Base-by-base conservation (phyloP, 805 yeast genomes). In the Saccharomycopsis sp. region DNA sequence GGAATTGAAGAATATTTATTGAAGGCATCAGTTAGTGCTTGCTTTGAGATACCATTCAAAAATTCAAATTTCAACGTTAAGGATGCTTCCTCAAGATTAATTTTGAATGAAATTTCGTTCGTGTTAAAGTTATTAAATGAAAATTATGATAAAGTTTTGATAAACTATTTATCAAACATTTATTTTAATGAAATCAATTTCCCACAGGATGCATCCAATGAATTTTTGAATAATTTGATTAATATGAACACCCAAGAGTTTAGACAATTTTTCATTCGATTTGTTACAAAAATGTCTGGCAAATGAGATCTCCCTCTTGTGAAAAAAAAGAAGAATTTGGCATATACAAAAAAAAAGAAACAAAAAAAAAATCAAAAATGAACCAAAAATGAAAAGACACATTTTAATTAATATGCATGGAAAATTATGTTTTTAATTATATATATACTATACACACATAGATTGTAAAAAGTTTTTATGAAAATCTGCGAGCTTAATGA, bases 31-130 rank as follows among this genome's bases (percentile, higher is more conserved):
- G 72, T 88, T 3, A 73, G 81, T 40, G 64, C 85, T 44, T 70
- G 81, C 28, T 84, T 87, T 66, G 89, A 86, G 59, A 66, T 87
- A 39, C 86, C 95, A n/a, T 80, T 85, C 59, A 79, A 82, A 53
- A 74, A 79, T 28, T 72, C 73, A 26, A 72, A 70, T 29, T 79
- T 81, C 54, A 76, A 81, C 56, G 65, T 79, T 40, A 76, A 77
- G 52, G 96, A 88, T 60, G 95, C 95, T 3, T 89, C 85, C 58
- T 76, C 74, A 53, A 72, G 90, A 56, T 71, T 80, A 48, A 71
- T 85, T 31, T 80, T 87, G 1, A 75, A 78, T 52, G 98, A 90
- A 56, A 67, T 85, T 11, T 77, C 93, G 1, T 67, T 76, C 36
- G 64, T 87, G 19, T 74, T 89, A 58, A 82, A 77, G 53, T 71